phyloP scores from a whole-genome alignment of 805 yeast species.

The Saturnispora ahearnii region DNA sequence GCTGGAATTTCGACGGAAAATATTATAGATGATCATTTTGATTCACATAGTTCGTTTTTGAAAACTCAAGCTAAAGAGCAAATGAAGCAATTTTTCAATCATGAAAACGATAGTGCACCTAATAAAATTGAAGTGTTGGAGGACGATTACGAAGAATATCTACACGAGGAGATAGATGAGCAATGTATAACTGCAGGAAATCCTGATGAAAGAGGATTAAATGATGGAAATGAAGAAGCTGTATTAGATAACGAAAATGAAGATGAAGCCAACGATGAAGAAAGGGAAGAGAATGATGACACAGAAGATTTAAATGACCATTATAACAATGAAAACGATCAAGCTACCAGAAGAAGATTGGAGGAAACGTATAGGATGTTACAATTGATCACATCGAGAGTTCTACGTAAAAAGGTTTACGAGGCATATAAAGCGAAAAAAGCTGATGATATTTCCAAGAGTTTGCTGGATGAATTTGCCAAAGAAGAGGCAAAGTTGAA shows the following conservation, averaged over 20 bases:
- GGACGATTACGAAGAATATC: slow-evolving; percentile 23
- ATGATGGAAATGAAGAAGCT: slow-evolving; percentile 6
- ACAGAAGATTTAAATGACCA: slow-evolving; percentile 28
- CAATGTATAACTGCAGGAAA: slow-evolving; percentile 11
- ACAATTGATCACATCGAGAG: slow-evolving; percentile 68
- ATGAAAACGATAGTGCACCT: neutral
- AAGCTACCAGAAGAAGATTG: slow-evolving; percentile 52
- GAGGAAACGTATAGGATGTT: slow-evolving; percentile 75
- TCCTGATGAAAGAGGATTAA: slow-evolving; percentile 10
- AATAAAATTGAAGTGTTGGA: neutral
- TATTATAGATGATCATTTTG: neutral
- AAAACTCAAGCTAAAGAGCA: neutral
- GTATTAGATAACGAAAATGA: neutral
- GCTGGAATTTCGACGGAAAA: neutral
- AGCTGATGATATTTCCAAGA: slow-evolving; percentile 63
- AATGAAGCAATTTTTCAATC: neutral
- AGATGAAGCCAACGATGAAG: slow-evolving; percentile 17
- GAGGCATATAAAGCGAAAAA: slow-evolving; percentile 71
- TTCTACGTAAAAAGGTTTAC: slow-evolving; percentile 64
- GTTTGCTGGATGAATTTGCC: slow-evolving; percentile 58
- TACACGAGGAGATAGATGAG: neutral
- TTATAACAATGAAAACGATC: slow-evolving; percentile 35
- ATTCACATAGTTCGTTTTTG: neutral
- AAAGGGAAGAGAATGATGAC: slow-evolving; percentile 12
- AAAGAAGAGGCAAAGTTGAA: slow-evolving; percentile 58